These are phyloP conservation scores for Misopates orontium DNA, from an alignment of 257 asterid species.

Conservation along the genomic window DNA sequence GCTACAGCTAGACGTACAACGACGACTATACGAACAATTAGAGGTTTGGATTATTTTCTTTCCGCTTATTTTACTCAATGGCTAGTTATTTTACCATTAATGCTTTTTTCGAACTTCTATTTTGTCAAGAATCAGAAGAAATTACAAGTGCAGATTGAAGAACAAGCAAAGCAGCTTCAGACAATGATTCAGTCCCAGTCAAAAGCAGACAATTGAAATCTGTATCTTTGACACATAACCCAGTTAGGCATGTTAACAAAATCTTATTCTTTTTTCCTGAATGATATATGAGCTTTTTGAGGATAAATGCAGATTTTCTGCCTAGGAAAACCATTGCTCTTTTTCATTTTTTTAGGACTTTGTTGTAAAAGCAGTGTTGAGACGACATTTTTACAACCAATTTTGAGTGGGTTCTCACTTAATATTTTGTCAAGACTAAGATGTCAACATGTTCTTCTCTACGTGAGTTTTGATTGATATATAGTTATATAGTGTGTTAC, in stretches of 20 bases:
- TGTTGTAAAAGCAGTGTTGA: no score
- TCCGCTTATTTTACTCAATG: neutral
- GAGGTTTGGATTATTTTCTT: slow-evolving; percentile 29
- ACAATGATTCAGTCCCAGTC: slow-evolving; percentile 22
- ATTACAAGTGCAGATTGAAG: slow-evolving; percentile 34
- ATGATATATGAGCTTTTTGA: neutral
- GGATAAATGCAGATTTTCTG: no score
- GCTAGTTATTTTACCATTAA: neutral
- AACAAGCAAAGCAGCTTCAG: slow-evolving; percentile 34
- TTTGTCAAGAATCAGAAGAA: slow-evolving; percentile 29
- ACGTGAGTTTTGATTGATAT: no score
- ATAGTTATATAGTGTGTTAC: no score
- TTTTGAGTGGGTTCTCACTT: no score
- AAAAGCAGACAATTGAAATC: neutral
- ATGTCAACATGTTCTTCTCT: no score
- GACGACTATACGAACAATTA: slow-evolving; percentile 28
- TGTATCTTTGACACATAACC: no score
- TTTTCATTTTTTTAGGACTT: no score
- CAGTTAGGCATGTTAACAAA: no score
- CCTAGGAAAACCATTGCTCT: no score
- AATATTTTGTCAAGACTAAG: no score
- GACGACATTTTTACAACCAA: no score
- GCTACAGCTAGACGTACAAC: slow-evolving; percentile 32
- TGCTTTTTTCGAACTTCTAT: neutral
- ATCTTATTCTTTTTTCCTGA: neutral